These are phyloP conservation scores for Murraya paniculata DNA, from an alignment of 345 rosid genomes.

Conservation along the genomic window DNA sequence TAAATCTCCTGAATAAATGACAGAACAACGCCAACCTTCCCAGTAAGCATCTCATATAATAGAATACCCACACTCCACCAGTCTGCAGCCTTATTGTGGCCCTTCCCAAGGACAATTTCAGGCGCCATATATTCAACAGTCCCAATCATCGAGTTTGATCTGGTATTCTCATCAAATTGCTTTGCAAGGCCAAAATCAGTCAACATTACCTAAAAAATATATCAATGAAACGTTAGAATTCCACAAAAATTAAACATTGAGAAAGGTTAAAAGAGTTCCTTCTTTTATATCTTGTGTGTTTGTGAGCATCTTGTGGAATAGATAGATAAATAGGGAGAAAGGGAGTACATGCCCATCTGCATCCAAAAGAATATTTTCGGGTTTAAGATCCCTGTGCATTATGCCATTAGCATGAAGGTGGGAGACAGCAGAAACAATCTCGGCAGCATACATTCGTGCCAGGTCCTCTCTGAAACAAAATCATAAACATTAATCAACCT, in stretches of 20 bases:
- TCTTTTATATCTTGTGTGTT: not conserved
- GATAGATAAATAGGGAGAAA: constrained; percentile 10
- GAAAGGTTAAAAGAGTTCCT: constrained; percentile 9
- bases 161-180: constrained; percentile 70
- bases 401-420: constrained; percentile 95
- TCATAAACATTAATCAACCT: constrained; percentile 19
- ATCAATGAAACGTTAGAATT: constrained; percentile 9
- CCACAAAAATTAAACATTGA: not conserved
- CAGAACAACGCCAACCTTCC: constrained; percentile 45
- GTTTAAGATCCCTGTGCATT: constrained; percentile 98
- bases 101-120: constrained; percentile 84
- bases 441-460: constrained; percentile 90
- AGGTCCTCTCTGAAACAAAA: constrained; percentile 69
- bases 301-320: not conserved
- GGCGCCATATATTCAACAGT: constrained; percentile 97
- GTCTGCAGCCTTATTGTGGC: constrained; percentile 91
- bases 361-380: constrained; percentile 88
- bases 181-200: constrained; percentile 96
- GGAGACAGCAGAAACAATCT: constrained; percentile 80
- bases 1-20: not conserved
- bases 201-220: constrained; percentile 52
- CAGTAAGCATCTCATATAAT: constrained; percentile 92
- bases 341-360: constrained; percentile 77
- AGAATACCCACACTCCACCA: constrained; percentile 98
- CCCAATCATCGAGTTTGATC: constrained; percentile 94